Base-by-base conservation (phyloP, 768 basidiomycete species). In the Symmetrospora coprosmae region DNA sequence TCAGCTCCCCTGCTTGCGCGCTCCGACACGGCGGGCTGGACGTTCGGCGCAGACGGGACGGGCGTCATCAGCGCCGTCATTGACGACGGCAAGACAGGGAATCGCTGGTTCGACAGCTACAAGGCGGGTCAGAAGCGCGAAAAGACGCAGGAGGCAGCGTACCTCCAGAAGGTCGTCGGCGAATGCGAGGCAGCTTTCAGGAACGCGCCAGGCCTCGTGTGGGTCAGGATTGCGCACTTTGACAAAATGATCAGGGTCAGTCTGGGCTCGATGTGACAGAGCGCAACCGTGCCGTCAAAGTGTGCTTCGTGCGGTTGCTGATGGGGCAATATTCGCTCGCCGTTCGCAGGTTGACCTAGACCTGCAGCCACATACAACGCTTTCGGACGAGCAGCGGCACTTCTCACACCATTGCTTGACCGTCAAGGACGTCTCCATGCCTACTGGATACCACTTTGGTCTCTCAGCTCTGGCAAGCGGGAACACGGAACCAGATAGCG, bases 141-240 rank as follows among this genome's bases (percentile, higher is more conserved):
- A 55, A 49, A 49, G 9, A 62, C 51, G 0, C 61, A 66, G 9
- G 67, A 69, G 61, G 66, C 66, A 1, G 58, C 37, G 17, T 69
- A 67, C 49, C 50, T 67, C 9, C 60, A 60, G 17, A 47, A 52
- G 9, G 62, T 62, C 33, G 38, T 64, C 11, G 68, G 67, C 3
- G 67, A 69, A 48, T 69, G 68, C 52, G 67, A 68, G 38, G 68
- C 68, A 2, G 66, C 66, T 28, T 69, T 66, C 38, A 27, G 68
- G 30, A 68, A 68, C 23, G 64, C 67, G 13, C 62, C 63, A 39
- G 68, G 68, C 3, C 49, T 69, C 31, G 39, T 69, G 17, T 69
- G 68, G 68, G 65, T 65, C 5, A 27, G 68, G 41, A 60, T 69
- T 21, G 58, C 66, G 25, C 50, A 68, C 55, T 59, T 66, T 25